Conservation (phyloP, 192 early-diverging fungal genomes). For the Diversispora epigaea region DNA sequence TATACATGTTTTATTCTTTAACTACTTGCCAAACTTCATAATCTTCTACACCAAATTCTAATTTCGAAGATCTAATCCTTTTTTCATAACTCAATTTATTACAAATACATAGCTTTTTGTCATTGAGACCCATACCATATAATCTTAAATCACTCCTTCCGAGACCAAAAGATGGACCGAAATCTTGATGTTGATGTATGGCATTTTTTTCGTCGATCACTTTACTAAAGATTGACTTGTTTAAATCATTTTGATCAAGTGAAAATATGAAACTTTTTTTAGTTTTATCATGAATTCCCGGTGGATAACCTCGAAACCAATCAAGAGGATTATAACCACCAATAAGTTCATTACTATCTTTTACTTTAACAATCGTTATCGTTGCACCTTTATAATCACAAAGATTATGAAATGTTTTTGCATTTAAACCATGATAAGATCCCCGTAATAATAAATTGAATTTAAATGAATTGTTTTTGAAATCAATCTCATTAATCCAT, state of each 20-base stretch:
- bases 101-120: background rate
- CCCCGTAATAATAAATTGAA: background rate
- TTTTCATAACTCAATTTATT: background rate
- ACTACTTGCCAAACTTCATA: constrained; percentile 7
- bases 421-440: background rate
- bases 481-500: too few relatives aligned
- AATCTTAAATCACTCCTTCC: background rate
- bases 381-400: constrained; percentile 1
- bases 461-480: too few relatives aligned
- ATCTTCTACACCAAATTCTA: background rate
- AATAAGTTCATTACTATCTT: background rate
- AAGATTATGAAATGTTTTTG: background rate
- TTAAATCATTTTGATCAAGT: background rate
- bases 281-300: background rate
- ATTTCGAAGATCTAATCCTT: background rate
- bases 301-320: background rate
- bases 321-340: background rate
- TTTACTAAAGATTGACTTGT: background rate
- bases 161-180: background rate
- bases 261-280: constrained; percentile 5
- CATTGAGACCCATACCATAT: background rate
- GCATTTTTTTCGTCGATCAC: background rate
- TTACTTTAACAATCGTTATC: background rate
- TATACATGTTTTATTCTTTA: background rate
- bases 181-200: background rate